Base-by-base conservation (phyloP, 331 rosid species). In the Malus hybrid region DNA sequence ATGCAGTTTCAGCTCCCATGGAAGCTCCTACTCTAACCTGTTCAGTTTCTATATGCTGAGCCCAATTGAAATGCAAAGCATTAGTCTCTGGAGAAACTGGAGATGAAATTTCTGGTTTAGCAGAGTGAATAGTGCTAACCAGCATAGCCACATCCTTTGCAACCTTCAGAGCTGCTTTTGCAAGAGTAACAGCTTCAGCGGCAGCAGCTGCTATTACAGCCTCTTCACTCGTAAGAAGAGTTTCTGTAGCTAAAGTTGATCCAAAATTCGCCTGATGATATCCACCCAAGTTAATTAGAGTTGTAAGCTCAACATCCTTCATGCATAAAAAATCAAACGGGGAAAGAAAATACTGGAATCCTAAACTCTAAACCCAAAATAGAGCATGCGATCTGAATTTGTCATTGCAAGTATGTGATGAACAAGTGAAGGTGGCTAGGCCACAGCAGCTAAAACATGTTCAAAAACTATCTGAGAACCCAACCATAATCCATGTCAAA, bases 171-270 rank as follows among this genome's bases (percentile, higher is more conserved):
- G 99, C 99, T 14, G 97, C 96, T 80, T 86, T 94, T 50, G 97
- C 97, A 81, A 92, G 99, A 80, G 96, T 79, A 77, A 94, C 86
- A 31, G 96, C 97, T 86, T 94, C 95, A 70, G 97, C 90, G 19
- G 99, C 90, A 46, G 99, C 99, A 27, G 96, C 96, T 60, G 96
- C 88, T 79, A 94, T 86, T 14, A 86, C 84, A 20, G 96, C 96
- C 80, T 94, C 96, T 83, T 94, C 97, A 83, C 87, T 86, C 19
- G 88, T 85, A 50, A 94, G 78, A 74, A 91, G 95, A 28, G 89
- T 87, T 77, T 92, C 96, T 2, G 91, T 72, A 44, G 93, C 86
- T 54, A 92, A 72, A 65, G 92, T 81, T 79, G 90, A 87, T 81
- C 85, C 84, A 80, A 84, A 74, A 75, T 73, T 84, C 33, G 71